Evolutionary conservation across 73 alveolate genomes (phyloP), one percentile per base, ranked within the genome.

Genomic region (Paramecium bursaria): DNA sequence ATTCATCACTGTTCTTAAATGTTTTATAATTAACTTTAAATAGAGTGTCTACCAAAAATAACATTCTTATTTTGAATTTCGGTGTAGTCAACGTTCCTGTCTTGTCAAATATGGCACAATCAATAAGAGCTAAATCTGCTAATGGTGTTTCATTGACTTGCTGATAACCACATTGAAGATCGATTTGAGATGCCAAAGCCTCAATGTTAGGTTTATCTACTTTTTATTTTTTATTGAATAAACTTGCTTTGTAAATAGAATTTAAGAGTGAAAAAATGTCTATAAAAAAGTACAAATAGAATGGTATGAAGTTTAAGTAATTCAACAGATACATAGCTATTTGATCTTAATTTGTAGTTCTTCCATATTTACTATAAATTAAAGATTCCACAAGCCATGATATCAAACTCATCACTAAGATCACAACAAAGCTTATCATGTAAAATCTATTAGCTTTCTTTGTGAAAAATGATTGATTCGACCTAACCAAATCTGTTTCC

Each of bases 71-170:
- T 23, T 67, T 67, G 27, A 67, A 67, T 67, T 35, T 3, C 2
- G 82, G 82, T 35, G 44, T 35, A 10, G 82, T 67, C 55, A 67
- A 25, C 10, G 82, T 67, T 21, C 82, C 49, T 15, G 82, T 67
- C 13, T 67, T 67, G 13, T 67, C 82, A 42, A 67, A 67, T 30
- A 67, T 67, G 10, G 33, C 82, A 39, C 50, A 67, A 67, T 67
- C 82, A 0, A 67, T 47, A 10, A 67, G 44, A 0, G 60, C 26
- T 42, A 67, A 67, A 67, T 67, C 82, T 39, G 82, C 82, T 14
- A 67, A 21, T 4, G 53, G 82, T 0, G 82, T 67, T 35, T 42
- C 15, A 67, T 67, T 67, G 22, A 39, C 22, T 35, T 35, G 22
- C 44, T 67, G 21, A 39, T 39, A 2, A 42, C 44, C 9, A 44